These are phyloP conservation scores for Solanum infundibuliforme DNA, from an alignment of 257 asterid species.

Conservation along the genomic window DNA sequence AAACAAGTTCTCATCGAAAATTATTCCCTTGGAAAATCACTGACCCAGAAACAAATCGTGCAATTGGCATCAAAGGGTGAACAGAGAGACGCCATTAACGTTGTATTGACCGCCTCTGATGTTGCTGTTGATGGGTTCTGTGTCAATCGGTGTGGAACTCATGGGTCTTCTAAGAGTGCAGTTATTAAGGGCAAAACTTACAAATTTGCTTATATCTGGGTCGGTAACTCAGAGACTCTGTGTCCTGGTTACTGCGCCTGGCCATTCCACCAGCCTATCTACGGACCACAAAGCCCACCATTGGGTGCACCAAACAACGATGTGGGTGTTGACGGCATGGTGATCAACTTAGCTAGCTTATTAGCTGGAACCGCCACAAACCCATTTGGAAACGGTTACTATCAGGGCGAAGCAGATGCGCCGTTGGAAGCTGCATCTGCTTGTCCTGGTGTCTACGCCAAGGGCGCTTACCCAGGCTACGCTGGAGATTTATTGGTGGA, in stretches of 20 bases:
- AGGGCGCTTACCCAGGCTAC: conserved; percentile 58
- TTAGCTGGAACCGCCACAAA: conserved; percentile 46
- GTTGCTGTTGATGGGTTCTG: conserved; percentile 48
- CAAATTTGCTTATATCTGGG: conserved; percentile 52
- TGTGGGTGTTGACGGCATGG: conserved; percentile 41
- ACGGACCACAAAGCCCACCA: conserved; percentile 48
- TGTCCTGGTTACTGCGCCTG: conserved; percentile 59
- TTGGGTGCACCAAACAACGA: conserved; percentile 46
- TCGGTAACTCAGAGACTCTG: conserved; percentile 43
- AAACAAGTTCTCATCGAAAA: conserved; percentile 21
- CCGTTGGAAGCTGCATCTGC: conserved; percentile 58
- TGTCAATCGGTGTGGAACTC: conserved; percentile 47
- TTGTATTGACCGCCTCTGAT: conserved; percentile 40
- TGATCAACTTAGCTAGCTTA: conserved; percentile 34
- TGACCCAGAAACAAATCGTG: conserved; percentile 17
- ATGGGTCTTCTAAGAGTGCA: conserved; percentile 22
- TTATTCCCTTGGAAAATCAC: conserved; percentile 40
- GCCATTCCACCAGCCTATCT: conserved; percentile 59
- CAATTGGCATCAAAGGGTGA: conserved; percentile 36
- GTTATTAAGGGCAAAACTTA: conserved; percentile 16
- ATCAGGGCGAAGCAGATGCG: conserved; percentile 39
- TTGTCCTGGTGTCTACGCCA: conserved; percentile 40
- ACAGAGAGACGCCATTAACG: conserved; percentile 36
- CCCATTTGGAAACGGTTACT: conserved; percentile 47
- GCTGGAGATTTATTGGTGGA: conserved; percentile 49